phyloP scores from a whole-genome alignment of 2,329 filamentous ascomycete genomes.

The Pyrenophora tritici-repentis region DNA sequence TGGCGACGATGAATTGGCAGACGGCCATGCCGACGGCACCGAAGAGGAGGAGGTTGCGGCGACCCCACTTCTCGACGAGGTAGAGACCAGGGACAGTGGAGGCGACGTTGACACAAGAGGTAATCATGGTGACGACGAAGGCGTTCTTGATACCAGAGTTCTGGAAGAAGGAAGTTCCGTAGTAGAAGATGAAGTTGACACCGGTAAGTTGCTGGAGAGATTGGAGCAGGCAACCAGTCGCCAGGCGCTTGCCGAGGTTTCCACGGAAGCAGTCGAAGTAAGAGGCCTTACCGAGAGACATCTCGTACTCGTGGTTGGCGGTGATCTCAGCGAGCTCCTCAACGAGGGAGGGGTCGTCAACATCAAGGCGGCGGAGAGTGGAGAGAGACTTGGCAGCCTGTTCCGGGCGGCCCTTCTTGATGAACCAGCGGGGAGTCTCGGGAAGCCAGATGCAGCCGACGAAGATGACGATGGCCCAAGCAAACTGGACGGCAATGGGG shows the following conservation, averaged over 20 bases:
- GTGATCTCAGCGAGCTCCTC: conserved; percentile 65
- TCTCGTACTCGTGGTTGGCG: conserved; percentile 77
- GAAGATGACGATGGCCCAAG: conserved; percentile 72
- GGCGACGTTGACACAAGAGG: conserved; percentile 76
- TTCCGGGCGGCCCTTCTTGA: conserved; percentile 66
- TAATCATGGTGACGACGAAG: conserved; percentile 73
- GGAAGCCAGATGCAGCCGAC: conserved; percentile 67
- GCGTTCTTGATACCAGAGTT: conserved; percentile 53
- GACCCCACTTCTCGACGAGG: conserved; percentile 80
- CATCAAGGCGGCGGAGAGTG: conserved; percentile 64
- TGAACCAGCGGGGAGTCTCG: conserved; percentile 75
- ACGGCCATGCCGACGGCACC: conserved; percentile 73
- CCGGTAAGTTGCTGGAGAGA: conserved; percentile 75
- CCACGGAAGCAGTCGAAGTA: conserved; percentile 54
- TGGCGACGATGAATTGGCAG: conserved; percentile 51
- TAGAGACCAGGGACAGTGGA: conserved; percentile 76
- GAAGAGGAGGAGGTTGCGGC: conserved; percentile 73
- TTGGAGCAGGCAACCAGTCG: conserved; percentile 76
- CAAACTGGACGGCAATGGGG: conserved; percentile 74
- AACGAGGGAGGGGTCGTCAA: conserved; percentile 63
- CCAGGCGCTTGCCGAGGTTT: conserved; percentile 63
- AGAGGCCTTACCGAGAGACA: conserved; percentile 59
- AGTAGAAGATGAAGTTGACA: conserved; percentile 53
- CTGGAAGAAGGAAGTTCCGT: conserved; percentile 49
- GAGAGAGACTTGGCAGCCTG: conserved; percentile 68